Evolutionary conservation across 1,284 basidiomycete genomes (phyloP).

Genomic region (Ustilago trichophora): DNA sequence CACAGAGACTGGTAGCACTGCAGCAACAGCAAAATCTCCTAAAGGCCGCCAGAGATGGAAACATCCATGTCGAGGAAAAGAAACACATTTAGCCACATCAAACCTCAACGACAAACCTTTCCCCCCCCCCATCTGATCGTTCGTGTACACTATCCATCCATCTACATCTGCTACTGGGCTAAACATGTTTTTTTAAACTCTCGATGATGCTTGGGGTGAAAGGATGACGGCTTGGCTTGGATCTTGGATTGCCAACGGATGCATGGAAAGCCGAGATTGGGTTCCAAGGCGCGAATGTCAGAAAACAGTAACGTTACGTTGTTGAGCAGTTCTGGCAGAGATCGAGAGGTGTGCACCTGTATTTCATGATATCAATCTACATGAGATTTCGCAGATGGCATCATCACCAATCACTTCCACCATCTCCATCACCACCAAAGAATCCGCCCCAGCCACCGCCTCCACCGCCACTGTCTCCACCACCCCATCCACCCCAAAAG

Average conservation of each 20-base stretch:
- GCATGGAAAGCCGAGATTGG: no score
- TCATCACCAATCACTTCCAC: slow-evolving; percentile 18
- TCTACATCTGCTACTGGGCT: neutral
- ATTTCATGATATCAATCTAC: no score
- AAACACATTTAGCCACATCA: neutral
- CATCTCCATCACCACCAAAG: slow-evolving; percentile 33
- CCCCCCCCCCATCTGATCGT: no score
- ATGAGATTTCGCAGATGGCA: no score
- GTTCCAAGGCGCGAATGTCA: no score
- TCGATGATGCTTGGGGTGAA: no score
- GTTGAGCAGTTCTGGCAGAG: no score
- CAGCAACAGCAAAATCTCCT: slow-evolving; percentile 24
- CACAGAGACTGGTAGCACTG: slow-evolving; percentile 20
- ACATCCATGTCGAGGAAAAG: slow-evolving; percentile 11
- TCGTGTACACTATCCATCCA: slow-evolving; percentile 26
- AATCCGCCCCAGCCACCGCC: slow-evolving; percentile 39
- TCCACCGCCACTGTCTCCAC: slow-evolving; percentile 5
- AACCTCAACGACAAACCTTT: neutral
- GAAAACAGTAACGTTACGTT: no score
- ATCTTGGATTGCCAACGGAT: no score
- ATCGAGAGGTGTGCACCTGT: no score
- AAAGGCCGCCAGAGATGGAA: neutral
- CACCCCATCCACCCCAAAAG: slow-evolving; percentile 23
- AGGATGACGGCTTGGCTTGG: no score
- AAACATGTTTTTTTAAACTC: no score